These are phyloP conservation scores for Tylopilus plumbeoviolaceoides DNA, from an alignment of 768 basidiomycete species.

Conservation along the genomic window DNA sequence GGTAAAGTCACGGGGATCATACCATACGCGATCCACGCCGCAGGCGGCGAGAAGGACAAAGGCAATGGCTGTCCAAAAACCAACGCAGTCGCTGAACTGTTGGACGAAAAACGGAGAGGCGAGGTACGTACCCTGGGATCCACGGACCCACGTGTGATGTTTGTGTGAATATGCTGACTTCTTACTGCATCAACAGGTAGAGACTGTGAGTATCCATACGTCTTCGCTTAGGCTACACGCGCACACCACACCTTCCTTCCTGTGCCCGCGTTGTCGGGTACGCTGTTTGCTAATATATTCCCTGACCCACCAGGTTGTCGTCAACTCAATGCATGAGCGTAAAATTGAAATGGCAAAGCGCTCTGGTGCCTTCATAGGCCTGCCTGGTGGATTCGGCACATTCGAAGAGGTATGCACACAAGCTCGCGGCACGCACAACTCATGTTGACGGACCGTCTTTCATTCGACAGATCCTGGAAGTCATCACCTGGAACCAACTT, in stretches of 20 bases:
- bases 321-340: constrained; percentile 82
- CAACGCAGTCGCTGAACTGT: constrained; percentile 14
- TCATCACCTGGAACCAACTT: constrained; percentile 91
- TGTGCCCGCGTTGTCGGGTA: constrained; percentile 1
- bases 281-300: constrained; percentile 7
- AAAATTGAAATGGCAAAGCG: constrained; percentile 89
- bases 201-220: constrained; percentile 28
- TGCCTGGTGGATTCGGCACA: constrained; percentile 94
- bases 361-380: constrained; percentile 74
- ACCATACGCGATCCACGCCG: constrained; percentile 69
- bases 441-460: constrained; percentile 2
- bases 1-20: constrained; percentile 76
- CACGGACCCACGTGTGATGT: neutral
- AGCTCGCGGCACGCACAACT: neutral
- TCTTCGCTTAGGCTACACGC: neutral
- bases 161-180: constrained; percentile 13
- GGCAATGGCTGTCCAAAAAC: constrained; percentile 24
- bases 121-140: constrained; percentile 26
- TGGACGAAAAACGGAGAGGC: constrained; percentile 32
- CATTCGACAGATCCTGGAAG: constrained; percentile 69
- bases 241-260: constrained; percentile 1
- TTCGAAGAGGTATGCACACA: constrained; percentile 69
- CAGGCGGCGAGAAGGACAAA: constrained; percentile 60
- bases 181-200: constrained; percentile 16
- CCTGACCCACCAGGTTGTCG: constrained; percentile 51